These are phyloP conservation scores for Ambrosiella cleistominuta DNA, from an alignment of 2,329 filamentous ascomycete species.

Conservation along the genomic window DNA sequence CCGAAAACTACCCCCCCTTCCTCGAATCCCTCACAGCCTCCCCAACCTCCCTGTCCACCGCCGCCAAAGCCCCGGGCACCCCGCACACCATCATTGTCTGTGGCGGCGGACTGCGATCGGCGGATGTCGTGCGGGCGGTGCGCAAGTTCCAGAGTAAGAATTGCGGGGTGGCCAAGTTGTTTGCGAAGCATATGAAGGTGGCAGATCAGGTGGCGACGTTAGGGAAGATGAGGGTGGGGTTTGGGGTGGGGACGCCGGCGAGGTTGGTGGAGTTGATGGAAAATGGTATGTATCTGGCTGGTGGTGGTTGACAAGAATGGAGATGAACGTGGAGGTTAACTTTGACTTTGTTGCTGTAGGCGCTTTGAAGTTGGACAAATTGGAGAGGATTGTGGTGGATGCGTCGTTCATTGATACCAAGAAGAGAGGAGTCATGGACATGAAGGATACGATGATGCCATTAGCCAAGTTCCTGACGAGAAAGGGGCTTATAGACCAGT, in stretches of 20 bases:
- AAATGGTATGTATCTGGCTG: constrained; percentile 38
- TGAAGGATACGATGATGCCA: constrained; percentile 79
- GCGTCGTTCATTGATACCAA: constrained; percentile 89
- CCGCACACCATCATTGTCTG: constrained; percentile 85
- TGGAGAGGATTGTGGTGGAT: constrained; percentile 74
- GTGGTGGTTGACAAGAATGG: not conserved
- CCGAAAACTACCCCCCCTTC: constrained; percentile 37
- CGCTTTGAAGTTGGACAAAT: constrained; percentile 48
- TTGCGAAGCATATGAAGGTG: constrained; percentile 96
- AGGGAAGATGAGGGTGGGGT: constrained; percentile 51
- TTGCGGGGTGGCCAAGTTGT: constrained; percentile 69
- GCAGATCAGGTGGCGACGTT: constrained; percentile 68
- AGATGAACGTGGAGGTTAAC: not conserved
- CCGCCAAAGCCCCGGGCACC: constrained; percentile 50
- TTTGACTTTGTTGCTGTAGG: constrained; percentile 22
- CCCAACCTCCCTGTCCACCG: constrained; percentile 40
- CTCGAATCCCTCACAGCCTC: constrained; percentile 46
- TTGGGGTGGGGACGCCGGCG: constrained; percentile 79
- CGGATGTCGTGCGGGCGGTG: constrained; percentile 62
- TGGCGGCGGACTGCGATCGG: constrained; percentile 66
- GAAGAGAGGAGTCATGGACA: constrained; percentile 83
- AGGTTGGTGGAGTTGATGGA: constrained; percentile 69
- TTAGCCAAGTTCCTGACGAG: constrained; percentile 57
- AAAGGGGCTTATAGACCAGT: constrained; percentile 53
- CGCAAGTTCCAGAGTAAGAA: constrained; percentile 67